Evolutionary conservation across 2,329 filamentous ascomycete genomes (phyloP), one percentile per base, ranked within the genome.

Genomic region (Dendrostoma leiphaemia): DNA sequence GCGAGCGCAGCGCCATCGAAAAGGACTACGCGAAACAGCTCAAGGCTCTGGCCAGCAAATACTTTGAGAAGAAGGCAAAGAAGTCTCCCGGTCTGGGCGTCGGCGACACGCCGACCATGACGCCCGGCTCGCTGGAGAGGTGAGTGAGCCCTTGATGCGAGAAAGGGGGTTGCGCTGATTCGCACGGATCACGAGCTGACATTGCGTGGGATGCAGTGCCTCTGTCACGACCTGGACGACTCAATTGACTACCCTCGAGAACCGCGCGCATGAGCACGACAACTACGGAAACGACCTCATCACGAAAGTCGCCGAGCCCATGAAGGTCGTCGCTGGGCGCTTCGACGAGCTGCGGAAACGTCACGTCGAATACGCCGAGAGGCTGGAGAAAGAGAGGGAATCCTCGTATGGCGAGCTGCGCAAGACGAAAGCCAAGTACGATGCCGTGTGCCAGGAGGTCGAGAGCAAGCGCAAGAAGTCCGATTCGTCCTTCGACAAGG

Each of bases 141-240:
- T 88, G 72, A 53, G 59, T 32, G 19, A 31, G 26, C 31, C 31
- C 10, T 32, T 26, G n/a, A 21, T 41, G 31, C 49, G 19, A 19
- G 21, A 46, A n/a, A 35, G 35, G 24, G 43, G 48, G 13, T 5
- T 21, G 41, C 19, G 26, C 13, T 29, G 43, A 29, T 26, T 24
- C 23, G 48, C 52, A 49, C 44, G 52, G 52, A 58, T 40, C 52
- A 52, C 21, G 38, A 45, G 56, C 48, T 54, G 50, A 52, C 50
- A 29, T 38, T 51, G 46, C 60, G 51, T 49, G 29, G 53, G 6
- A 15, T 53, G 31, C 62, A 89, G 92, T 69, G 94, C 94, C 50
- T 97, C 93, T 21, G 83, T 99, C 68, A 97, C 93, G 24, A 99
- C 93, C 50, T 99, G 94, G 94, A 88, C 90, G 12, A 94, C 92